These are phyloP conservation scores for Rhynchospora tenuis DNA, from an alignment of 176 grass and related monocot genomes.

Conservation along the genomic window DNA sequence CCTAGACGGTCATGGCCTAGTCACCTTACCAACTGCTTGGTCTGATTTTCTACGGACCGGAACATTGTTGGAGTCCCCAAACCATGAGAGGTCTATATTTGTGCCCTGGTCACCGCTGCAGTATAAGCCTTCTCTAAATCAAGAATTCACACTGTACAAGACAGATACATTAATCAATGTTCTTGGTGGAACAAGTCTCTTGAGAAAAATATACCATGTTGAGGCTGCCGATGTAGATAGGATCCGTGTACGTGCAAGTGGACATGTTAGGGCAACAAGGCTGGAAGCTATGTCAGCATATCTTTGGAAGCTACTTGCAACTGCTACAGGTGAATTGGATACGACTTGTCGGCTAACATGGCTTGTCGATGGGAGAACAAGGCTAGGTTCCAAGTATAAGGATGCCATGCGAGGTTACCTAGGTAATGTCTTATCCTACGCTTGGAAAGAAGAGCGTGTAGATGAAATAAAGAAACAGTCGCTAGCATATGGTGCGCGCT, in stretches of 20 bases:
- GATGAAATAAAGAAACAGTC: slow-evolving; percentile 4
- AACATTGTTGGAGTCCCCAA: slow-evolving; percentile 28
- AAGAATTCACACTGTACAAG: slow-evolving; percentile 42
- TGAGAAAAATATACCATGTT: slow-evolving; percentile 50
- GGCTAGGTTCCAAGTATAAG: slow-evolving; percentile 30
- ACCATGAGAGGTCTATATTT: slow-evolving; percentile 54
- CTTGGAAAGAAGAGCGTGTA: slow-evolving; percentile 31
- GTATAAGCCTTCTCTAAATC: slow-evolving; percentile 28
- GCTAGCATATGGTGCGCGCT: slow-evolving; percentile 29
- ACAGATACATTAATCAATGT: slow-evolving; percentile 27
- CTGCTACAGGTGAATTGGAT: slow-evolving; percentile 28
- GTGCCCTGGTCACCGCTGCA: slow-evolving; percentile 27
- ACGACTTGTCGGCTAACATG: slow-evolving; percentile 51
- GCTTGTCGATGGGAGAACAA: slow-evolving; percentile 52
- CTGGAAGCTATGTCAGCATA: slow-evolving; percentile 56
- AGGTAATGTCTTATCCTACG: slow-evolving; percentile 63
- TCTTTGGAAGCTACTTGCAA: slow-evolving; percentile 63
- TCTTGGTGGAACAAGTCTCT: slow-evolving; percentile 29
- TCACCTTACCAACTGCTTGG: slow-evolving; percentile 42
- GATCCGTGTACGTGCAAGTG: slow-evolving; percentile 29
- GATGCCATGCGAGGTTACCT: slow-evolving; percentile 6
- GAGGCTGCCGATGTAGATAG: slow-evolving; percentile 35
- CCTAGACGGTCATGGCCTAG: slow-evolving; percentile 54
- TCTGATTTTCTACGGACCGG: slow-evolving; percentile 33
- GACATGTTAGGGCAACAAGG: slow-evolving; percentile 26